Conservation (phyloP, 192 early-diverging fungal genomes). For the Gamsiella multidivaricata region DNA sequence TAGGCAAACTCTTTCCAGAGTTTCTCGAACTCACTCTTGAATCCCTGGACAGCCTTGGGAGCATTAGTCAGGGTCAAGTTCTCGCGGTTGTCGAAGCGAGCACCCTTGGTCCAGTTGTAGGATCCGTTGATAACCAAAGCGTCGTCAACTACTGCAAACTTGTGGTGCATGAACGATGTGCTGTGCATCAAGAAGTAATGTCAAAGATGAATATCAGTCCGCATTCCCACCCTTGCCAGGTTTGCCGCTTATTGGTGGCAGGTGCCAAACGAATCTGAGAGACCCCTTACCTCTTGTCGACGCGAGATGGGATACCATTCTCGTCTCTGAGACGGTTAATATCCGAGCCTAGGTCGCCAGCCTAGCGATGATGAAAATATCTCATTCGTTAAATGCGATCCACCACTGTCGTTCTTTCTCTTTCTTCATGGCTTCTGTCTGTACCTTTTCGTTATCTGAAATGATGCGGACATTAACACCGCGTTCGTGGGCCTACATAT, state of each 20-base stretch:
- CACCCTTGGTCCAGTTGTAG: slow-evolving; percentile 71
- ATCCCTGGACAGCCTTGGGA: slow-evolving; percentile 64
- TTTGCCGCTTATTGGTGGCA: no score
- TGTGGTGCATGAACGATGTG: slow-evolving; percentile 73
- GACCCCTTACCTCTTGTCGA: slow-evolving; percentile 63
- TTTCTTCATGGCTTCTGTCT: slow-evolving; percentile 31
- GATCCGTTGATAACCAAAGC: slow-evolving; percentile 70
- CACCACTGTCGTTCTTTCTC: no score
- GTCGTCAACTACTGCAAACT: slow-evolving; percentile 74
- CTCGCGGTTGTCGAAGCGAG: slow-evolving; percentile 76
- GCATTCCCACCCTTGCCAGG: no score
- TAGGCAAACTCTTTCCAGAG: slow-evolving; percentile 68
- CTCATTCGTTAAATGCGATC: no score
- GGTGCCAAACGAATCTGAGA: no score
- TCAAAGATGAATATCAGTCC: no score
- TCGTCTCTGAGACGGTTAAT: slow-evolving; percentile 61
- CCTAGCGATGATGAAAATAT: slow-evolving; percentile 50
- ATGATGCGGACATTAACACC: slow-evolving; percentile 72
- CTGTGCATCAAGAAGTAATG: slow-evolving; percentile 12
- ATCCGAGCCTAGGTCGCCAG: slow-evolving; percentile 65
- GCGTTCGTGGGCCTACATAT: slow-evolving; percentile 30
- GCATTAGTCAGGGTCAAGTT: slow-evolving; percentile 75
- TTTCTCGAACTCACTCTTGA: slow-evolving; percentile 68
- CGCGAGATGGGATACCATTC: slow-evolving; percentile 57
- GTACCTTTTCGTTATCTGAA: slow-evolving; percentile 74